Conservation (phyloP, 2,329 filamentous ascomycete genomes). For the Podosphaera fusca region DNA sequence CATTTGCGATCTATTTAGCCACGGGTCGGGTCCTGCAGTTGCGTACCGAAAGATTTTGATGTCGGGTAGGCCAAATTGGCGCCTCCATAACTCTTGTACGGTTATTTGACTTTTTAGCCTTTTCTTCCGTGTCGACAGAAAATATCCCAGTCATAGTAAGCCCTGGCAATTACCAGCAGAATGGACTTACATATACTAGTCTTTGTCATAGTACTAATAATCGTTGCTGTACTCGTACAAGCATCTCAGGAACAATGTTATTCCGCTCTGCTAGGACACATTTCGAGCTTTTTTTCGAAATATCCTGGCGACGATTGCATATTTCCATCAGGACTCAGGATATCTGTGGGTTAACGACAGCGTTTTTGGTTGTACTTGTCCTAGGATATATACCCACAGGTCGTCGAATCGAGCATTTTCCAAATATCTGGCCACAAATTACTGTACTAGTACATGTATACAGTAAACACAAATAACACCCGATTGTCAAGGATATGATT, state of each 20-base stretch:
- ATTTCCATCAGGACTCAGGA: no score
- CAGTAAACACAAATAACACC: not conserved
- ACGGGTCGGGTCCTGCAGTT: not conserved
- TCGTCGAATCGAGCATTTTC: no score
- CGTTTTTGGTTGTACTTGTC: no score
- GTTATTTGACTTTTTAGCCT: not conserved
- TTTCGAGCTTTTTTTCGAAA: no score
- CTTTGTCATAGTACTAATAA: not conserved
- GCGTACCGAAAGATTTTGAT: not conserved
- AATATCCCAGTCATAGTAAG: not conserved
- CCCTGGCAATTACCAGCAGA: not conserved
- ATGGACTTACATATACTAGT: not conserved
- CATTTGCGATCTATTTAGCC: not conserved
- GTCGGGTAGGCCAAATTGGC: not conserved
- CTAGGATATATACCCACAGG: no score
- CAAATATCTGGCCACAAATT: no score
- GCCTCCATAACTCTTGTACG: not conserved
- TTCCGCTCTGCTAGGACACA: no score
- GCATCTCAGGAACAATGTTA: no score
- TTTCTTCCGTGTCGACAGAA: not conserved
- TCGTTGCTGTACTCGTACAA: no score
- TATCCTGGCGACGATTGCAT: no score
- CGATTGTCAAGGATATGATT: not conserved
- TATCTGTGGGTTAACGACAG: no score
- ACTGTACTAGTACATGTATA: no score